Conservation (phyloP, 2,329 filamentous ascomycete species). For the Neofusicoccum laricinum region DNA sequence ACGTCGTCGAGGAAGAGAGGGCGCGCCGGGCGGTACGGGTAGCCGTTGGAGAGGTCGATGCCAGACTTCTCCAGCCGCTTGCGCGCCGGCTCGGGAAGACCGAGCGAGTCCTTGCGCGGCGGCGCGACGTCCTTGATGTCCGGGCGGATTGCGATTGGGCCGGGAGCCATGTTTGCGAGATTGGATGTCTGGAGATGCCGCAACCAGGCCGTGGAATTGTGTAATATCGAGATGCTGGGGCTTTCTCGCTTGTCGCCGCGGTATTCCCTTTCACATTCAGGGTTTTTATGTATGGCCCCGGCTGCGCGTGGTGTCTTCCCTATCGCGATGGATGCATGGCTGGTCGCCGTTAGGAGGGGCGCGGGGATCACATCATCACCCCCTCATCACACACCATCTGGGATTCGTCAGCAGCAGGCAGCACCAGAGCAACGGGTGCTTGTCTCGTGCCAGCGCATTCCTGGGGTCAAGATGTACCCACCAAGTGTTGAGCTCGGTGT, state of each 20-base stretch:
- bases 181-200: neutral
- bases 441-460: neutral
- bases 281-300: neutral
- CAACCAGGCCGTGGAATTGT: neutral
- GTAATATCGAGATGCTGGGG: neutral
- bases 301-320: neutral
- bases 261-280: neutral
- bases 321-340: neutral
- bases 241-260: neutral
- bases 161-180: conserved; percentile 51
- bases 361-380: conserved; percentile 14
- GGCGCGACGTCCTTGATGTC: conserved; percentile 62
- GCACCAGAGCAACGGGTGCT: neutral
- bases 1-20: conserved; percentile 70
- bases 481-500: neutral
- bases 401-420: conserved; percentile 7
- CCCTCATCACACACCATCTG: conserved; percentile 13
- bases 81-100: conserved; percentile 56
- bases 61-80: conserved; percentile 64
- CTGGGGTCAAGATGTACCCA: neutral
- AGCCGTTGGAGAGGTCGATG: conserved; percentile 67
- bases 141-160: conserved; percentile 51
- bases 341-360: neutral
- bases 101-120: conserved; percentile 63
- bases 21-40: conserved; percentile 66